Base-by-base conservation (phyloP, 352 stramenopile species). In the Phytophthora cryptogea region DNA sequence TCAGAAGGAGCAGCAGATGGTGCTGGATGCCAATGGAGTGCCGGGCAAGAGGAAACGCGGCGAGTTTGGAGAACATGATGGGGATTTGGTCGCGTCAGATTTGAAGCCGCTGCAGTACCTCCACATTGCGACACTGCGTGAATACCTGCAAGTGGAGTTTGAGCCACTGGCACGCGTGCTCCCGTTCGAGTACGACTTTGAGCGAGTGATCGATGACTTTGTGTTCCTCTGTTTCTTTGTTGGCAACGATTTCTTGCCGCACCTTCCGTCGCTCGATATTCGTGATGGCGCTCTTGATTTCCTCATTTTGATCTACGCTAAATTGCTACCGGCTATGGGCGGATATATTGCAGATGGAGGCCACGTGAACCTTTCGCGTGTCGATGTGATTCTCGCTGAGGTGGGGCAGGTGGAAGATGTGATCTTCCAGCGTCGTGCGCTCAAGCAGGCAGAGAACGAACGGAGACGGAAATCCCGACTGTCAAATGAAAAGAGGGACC, bases 151-250 rank as follows among this genome's bases (percentile, higher is more conserved):
- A 27, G 83, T 94, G 47, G 96, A 99, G 72, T 99, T 99, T 72
- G 78, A 92, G 66, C 83, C 83, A 0, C 57, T 95, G 13, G 76
- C 83, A 1, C 52, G 51, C 16, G 80, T 86, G 31, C 63, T 98
- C 11, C 92, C 95, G 17, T 98, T 99, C 75, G 57, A 77, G 48
- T 98, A 98, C 72, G 90, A 98, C 64, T 98, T 99, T 44, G 97
- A 99, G 80, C 81, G 97, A 54, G 66, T 99, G n/a, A 76, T 99
- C 32, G 97, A 99, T 75, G 98, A 99, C 78, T 97, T 99, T 74
- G 97, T 99, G 8, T 99, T 99, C 76, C 76, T 99, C 35, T 99
- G 97, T 78, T 99, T 99, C 77, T 99, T 99, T 70, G 96, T 99
- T 2, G 97, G 97, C 0, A 99, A 99, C 81, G 97, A 99, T 86